Base-by-base conservation (phyloP, 208 protist genomes). In the Pavlovales sp. region DNA sequence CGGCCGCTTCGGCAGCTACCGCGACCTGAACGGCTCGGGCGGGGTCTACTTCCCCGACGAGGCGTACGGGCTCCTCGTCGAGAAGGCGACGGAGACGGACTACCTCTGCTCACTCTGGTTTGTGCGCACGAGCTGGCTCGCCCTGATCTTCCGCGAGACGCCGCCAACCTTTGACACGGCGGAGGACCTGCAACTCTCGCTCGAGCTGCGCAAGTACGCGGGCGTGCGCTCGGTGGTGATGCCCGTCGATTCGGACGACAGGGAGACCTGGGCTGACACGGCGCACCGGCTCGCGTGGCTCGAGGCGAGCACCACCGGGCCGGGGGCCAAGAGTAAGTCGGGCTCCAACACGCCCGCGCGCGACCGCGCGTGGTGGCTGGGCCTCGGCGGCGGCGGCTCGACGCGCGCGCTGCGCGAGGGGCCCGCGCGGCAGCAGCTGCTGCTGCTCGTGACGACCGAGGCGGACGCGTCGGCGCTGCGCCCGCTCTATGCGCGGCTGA, bases 51-150 rank as follows among this genome's bases (percentile, higher is more conserved):
- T 87, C 10, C 83, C 83, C 14, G 83, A 87, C 41, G 39, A 78
- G 22, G 67, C 83, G 41, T 87, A 87, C 71, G 83, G 36, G 4
- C 11, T 87, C n/a, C 18, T 14, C 11, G 40, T 79, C 38, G 83
- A 87, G 83, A 34, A 30, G 40, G 26, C 41, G 39, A 5, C 46
- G 39, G 83, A 87, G 83, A 38, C 39, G 37, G 83, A 87, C 67
- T 87, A 79, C 83, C 83, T 87, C n/a, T 87, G 83, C 83, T 87
- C 83, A 40, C 5, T 79, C 26, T 87, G 83, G 83, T 87, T 87
- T n/a, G 83, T 7, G 40, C 38, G 41, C 26, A 87, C 83, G 26
- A 18, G 0, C 10, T 87, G 83, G 83, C 8, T 87, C 5, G 18
- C 20, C 8, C 26, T 79, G 66, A 34, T 87, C 67, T 87, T 87